phyloP scores from a whole-genome alignment of 2,329 filamentous ascomycete species.

The Raffaelea albimanens region DNA sequence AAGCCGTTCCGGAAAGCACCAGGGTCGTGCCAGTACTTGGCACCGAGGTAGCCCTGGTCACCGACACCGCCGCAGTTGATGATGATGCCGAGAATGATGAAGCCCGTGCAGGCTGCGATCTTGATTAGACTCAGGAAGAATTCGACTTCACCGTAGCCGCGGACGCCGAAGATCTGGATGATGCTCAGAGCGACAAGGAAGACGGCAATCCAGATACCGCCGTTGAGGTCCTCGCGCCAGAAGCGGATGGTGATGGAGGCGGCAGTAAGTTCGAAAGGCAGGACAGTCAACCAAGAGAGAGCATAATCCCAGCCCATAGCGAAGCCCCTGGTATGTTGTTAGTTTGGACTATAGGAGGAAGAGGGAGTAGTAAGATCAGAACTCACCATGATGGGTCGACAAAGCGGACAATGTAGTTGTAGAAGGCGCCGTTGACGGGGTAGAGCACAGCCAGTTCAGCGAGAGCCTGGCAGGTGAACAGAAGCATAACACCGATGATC shows the following conservation, averaged over 20 bases:
- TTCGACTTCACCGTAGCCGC: constrained; percentile 51
- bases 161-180: constrained; percentile 47
- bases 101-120: constrained; percentile 47
- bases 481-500: constrained; percentile 48
- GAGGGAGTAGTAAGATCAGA: background rate
- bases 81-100: constrained; percentile 55
- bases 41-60: constrained; percentile 48
- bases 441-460: constrained; percentile 51
- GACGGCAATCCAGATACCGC: constrained; percentile 46
- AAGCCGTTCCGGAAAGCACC: constrained; percentile 44
- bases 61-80: constrained; percentile 49
- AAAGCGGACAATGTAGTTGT: constrained; percentile 51
- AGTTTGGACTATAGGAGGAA: background rate
- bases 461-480: constrained; percentile 49
- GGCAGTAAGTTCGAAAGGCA: constrained; percentile 46
- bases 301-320: constrained; percentile 45
- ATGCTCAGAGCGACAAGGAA: constrained; percentile 40
- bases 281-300: constrained; percentile 36
- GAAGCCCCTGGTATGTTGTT: constrained; percentile 30
- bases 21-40: constrained; percentile 48
- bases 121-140: constrained; percentile 50
- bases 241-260: constrained; percentile 43
- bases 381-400: constrained; percentile 46
- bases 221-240: constrained; percentile 40
- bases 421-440: constrained; percentile 54